phyloP scores from a whole-genome alignment of 306 rosid genomes.

The Quercus bicolor region DNA sequence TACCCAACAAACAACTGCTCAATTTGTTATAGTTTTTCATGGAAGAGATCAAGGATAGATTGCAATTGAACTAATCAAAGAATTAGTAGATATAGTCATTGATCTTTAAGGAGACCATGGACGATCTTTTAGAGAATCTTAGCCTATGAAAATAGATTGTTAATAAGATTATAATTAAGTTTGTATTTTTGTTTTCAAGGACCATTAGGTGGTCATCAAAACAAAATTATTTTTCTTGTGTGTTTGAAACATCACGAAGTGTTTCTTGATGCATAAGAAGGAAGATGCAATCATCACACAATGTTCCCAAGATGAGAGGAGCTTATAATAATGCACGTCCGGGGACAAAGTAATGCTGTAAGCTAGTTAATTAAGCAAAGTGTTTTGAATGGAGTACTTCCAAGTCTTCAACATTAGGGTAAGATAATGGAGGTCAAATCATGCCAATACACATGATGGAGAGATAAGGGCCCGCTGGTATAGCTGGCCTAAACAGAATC shows the following conservation, averaged over 20 bases:
- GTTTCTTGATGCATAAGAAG: slow-evolving; percentile 18
- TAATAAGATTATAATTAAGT: background rate
- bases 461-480: background rate
- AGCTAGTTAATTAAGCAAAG: background rate
- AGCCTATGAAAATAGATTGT: slow-evolving; percentile 14
- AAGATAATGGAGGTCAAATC: background rate
- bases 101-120: slow-evolving; percentile 15
- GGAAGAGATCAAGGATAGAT: slow-evolving; percentile 27
- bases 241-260: slow-evolving; percentile 8
- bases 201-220: slow-evolving; percentile 4
- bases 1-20: slow-evolving; percentile 36
- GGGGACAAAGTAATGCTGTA: slow-evolving; percentile 3
- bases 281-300: background rate
- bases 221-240: background rate
- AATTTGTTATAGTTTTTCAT: slow-evolving; percentile 23
- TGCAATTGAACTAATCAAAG: slow-evolving; percentile 15
- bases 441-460: background rate
- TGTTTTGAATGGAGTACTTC: background rate
- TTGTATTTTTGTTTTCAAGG: slow-evolving; percentile 6
- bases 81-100: slow-evolving; percentile 14
- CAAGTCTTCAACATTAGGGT: slow-evolving; percentile 14
- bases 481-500: slow-evolving; percentile 1
- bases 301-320: slow-evolving; percentile 26
- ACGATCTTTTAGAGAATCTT: slow-evolving; percentile 27
- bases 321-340: slow-evolving; percentile 11